Evolutionary conservation across 306 rosid genomes (phyloP).

Genomic region (Cucurbita argyrosperma): DNA sequence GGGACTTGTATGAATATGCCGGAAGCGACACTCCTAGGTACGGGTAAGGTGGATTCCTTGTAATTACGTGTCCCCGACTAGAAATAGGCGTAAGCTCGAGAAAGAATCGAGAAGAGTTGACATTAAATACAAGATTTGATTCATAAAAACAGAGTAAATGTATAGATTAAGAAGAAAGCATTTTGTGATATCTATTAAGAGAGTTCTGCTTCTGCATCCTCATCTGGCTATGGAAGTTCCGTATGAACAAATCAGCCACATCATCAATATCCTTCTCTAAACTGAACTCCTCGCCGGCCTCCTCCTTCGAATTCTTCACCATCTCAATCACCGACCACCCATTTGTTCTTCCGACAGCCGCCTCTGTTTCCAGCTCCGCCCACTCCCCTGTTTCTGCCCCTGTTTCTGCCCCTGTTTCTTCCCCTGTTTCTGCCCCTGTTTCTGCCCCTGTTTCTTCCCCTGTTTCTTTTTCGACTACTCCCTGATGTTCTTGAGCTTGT

Average conservation of each 20-base stretch:
- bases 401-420: not conserved
- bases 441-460: not conserved
- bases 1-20: no score
- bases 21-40: no score
- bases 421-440: not conserved
- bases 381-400: not conserved
- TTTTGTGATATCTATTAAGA: not conserved
- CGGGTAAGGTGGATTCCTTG: no score
- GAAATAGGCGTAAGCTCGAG: no score
- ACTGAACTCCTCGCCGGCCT: slow-evolving; percentile 18
- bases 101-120: not conserved
- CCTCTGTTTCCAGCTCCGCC: not conserved
- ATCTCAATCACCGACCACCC: slow-evolving; percentile 12
- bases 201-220: slow-evolving; percentile 14
- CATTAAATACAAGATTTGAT: not conserved
- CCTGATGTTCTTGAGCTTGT: no score
- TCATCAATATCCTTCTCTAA: slow-evolving; percentile 20
- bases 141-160: no score
- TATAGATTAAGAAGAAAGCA: not conserved
- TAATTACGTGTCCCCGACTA: no score
- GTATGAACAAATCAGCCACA: slow-evolving; percentile 20
- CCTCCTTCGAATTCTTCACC: slow-evolving; percentile 15
- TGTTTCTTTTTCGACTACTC: not conserved
- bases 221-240: slow-evolving; percentile 13
- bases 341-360: not conserved